Conservation (phyloP, 2,329 filamentous ascomycete species). For the Sphaerostilbella broomeana region DNA sequence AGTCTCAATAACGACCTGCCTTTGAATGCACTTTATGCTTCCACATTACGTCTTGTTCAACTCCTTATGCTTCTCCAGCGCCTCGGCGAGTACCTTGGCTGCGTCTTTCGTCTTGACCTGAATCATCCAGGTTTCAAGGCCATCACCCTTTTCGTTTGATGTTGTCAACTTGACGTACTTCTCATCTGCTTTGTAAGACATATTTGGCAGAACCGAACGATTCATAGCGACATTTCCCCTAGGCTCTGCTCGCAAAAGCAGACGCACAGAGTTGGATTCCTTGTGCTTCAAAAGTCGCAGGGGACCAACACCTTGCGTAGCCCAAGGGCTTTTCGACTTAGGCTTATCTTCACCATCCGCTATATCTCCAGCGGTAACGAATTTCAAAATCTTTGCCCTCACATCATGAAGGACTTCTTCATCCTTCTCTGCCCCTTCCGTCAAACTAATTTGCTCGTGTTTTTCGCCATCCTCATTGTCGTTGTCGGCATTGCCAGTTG, state of each 20-base stretch:
- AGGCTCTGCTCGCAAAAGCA: constrained; percentile 69
- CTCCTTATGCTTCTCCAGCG: constrained; percentile 48
- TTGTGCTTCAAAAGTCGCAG: constrained; percentile 70
- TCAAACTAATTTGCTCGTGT: constrained; percentile 65
- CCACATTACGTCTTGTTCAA: constrained; percentile 45
- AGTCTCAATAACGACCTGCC: constrained; percentile 5
- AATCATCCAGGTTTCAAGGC: constrained; percentile 63
- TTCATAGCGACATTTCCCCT: constrained; percentile 70
- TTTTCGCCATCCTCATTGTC: constrained; percentile 51
- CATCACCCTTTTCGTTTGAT: constrained; percentile 50
- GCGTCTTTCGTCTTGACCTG: constrained; percentile 61
- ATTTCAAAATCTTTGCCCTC: constrained; percentile 62
- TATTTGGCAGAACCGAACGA: constrained; percentile 53
- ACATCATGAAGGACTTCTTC: constrained; percentile 66
- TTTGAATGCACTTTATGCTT: constrained; percentile 10
- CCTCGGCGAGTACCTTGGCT: constrained; percentile 46
- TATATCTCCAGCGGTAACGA: constrained; percentile 42
- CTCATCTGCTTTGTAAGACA: constrained; percentile 54
- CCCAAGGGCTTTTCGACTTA: constrained; percentile 56
- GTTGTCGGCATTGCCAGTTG: constrained; percentile 39
- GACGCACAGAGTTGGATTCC: constrained; percentile 56
- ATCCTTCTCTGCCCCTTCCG: constrained; percentile 61
- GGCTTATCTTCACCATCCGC: constrained; percentile 36
- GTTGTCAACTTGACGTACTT: constrained; percentile 57
- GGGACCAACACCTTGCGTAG: constrained; percentile 62